Conservation (phyloP, 1,139 yeast genomes). For the Lodderomyces orthopsilosis region DNA sequence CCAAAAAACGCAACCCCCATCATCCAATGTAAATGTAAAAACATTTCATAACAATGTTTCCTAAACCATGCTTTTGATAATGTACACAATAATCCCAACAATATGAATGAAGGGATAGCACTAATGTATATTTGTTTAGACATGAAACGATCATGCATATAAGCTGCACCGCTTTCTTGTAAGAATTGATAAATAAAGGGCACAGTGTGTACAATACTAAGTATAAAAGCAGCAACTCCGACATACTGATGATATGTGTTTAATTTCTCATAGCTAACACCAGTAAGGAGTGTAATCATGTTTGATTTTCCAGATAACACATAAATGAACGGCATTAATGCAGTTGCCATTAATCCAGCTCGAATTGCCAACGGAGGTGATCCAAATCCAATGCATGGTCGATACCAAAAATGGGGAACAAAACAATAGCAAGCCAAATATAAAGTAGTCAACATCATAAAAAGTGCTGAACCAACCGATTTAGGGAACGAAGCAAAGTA, state of each 20-base stretch:
- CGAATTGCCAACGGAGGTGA: slow-evolving; percentile 59
- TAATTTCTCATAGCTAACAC: slow-evolving; percentile 54
- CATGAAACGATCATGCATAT: slow-evolving; percentile 18
- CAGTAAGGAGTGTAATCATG: slow-evolving; percentile 47
- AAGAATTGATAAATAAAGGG: slow-evolving; percentile 50
- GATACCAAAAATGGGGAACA: slow-evolving; percentile 53
- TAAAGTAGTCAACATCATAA: slow-evolving; percentile 38
- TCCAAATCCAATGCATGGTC: slow-evolving; percentile 58
- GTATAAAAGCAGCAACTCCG: slow-evolving; percentile 44
- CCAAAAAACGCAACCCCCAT: slow-evolving; percentile 54
- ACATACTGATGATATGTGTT: slow-evolving; percentile 53
- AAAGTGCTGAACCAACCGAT: slow-evolving; percentile 45
- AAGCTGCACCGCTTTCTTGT: slow-evolving; percentile 49
- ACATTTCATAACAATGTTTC: slow-evolving; percentile 47
- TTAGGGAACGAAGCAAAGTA: slow-evolving; percentile 48
- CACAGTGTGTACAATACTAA: slow-evolving; percentile 51
- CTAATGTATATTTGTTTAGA: slow-evolving; percentile 21
- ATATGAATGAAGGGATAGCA: slow-evolving; percentile 45
- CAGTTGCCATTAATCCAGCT: slow-evolving; percentile 52
- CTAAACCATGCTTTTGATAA: slow-evolving; percentile 46
- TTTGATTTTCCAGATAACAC: slow-evolving; percentile 54
- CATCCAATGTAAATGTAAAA: slow-evolving; percentile 58
- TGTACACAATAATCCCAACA: slow-evolving; percentile 45
- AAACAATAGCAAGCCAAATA: slow-evolving; percentile 45
- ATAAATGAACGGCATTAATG: slow-evolving; percentile 51